phyloP scores from a whole-genome alignment of 2,329 filamentous ascomycete genomes.

The Pseudocercospora pini-densiflorae region DNA sequence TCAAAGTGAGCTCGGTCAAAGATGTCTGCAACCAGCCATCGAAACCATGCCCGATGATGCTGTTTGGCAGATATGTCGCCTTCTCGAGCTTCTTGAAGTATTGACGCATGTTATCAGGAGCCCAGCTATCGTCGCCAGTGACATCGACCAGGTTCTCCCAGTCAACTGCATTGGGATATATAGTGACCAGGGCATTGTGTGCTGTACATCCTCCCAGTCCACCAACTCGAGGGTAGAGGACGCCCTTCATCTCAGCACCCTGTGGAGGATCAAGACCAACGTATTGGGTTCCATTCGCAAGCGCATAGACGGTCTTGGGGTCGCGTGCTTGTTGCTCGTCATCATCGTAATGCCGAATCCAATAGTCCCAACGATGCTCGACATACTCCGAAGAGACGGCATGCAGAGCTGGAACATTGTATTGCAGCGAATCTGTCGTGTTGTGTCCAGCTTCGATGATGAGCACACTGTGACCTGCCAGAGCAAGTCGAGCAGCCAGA shows the following conservation, averaged over 20 bases:
- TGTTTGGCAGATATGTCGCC: constrained; percentile 49
- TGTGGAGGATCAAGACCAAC: constrained; percentile 59
- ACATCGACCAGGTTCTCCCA: constrained; percentile 62
- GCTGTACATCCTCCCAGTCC: constrained; percentile 63
- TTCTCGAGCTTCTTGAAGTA: constrained; percentile 60
- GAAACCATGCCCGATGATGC: constrained; percentile 57
- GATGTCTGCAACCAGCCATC: constrained; percentile 61
- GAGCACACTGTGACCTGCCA: constrained; percentile 63
- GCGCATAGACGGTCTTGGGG: constrained; percentile 63
- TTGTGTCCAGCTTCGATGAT: constrained; percentile 66
- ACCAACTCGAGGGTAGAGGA: constrained; percentile 62
- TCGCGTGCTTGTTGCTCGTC: constrained; percentile 58
- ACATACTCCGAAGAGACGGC: constrained; percentile 53
- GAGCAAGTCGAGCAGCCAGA: constrained; percentile 62
- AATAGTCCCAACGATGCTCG: constrained; percentile 66
- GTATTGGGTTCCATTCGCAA: constrained; percentile 56
- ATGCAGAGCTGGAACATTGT: constrained; percentile 61
- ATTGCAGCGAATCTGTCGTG: constrained; percentile 55
- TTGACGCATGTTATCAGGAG: constrained; percentile 60
- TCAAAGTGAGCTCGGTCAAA: constrained; percentile 56
- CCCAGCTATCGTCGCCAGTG: constrained; percentile 66
- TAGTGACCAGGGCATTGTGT: constrained; percentile 65
- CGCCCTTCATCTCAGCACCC: constrained; percentile 58
- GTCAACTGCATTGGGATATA: constrained; percentile 64
- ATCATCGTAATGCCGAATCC: constrained; percentile 65